phyloP scores from a whole-genome alignment of 257 asterid species.

The Solanum peruvianum region DNA sequence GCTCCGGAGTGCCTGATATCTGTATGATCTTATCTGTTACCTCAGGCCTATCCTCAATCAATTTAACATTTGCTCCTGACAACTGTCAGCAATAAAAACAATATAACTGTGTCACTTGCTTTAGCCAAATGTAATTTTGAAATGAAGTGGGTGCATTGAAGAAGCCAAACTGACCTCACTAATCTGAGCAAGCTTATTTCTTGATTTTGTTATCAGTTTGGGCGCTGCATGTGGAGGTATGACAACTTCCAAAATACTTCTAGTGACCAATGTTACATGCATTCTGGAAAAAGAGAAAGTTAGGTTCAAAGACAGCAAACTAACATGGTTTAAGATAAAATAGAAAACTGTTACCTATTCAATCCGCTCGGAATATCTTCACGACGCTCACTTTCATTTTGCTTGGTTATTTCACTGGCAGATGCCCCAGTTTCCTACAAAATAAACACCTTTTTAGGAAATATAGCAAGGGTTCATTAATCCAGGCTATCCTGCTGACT shows the following conservation, averaged over 20 bases:
- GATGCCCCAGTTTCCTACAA: slow-evolving; percentile 49
- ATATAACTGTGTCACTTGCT: not conserved
- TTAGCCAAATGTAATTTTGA: not conserved
- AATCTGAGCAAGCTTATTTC: slow-evolving; percentile 65
- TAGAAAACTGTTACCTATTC: slow-evolving; percentile 35
- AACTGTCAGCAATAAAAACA: slow-evolving; percentile 28
- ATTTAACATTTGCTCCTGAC: slow-evolving; percentile 80
- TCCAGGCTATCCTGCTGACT: not conserved
- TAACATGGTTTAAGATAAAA: not conserved
- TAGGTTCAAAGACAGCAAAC: not conserved
- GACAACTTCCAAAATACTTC: slow-evolving; percentile 80
- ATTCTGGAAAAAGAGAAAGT: slow-evolving; percentile 22
- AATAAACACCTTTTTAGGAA: not conserved
- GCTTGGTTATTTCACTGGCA: slow-evolving; percentile 32
- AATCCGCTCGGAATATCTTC: slow-evolving; percentile 51
- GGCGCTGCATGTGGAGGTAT: slow-evolving; percentile 77
- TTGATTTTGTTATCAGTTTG: slow-evolving; percentile 58
- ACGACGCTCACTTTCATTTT: slow-evolving; percentile 46
- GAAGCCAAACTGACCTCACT: slow-evolving; percentile 50
- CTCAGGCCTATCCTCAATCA: slow-evolving; percentile 62
- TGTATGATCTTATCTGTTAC: slow-evolving; percentile 59
- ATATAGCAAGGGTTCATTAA: not conserved
- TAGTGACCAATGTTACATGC: slow-evolving; percentile 68
- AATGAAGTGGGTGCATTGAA: not conserved
- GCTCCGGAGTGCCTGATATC: slow-evolving; percentile 90